Conservation (phyloP, 129 eudicot species). For the Arctium lappa region DNA sequence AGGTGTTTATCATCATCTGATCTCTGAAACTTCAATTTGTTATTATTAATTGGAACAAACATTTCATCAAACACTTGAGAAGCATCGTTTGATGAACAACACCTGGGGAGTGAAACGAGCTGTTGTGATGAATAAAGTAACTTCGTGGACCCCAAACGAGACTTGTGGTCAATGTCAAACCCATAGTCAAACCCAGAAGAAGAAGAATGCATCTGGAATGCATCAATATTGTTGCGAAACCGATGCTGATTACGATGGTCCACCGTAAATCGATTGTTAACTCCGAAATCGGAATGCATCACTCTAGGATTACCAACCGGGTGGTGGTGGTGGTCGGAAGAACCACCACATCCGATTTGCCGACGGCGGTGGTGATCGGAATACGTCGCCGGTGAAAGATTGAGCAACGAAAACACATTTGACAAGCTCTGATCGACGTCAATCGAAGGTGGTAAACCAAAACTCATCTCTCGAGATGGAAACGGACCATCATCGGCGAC, state of each 20-base stretch:
- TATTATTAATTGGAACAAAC: not conserved
- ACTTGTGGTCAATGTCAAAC: conserved; percentile 28
- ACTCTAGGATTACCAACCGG: not conserved
- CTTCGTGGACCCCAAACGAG: conserved; percentile 36
- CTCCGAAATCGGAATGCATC: conserved; percentile 13
- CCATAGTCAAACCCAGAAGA: conserved; percentile 1
- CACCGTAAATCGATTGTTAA: conserved; percentile 8
- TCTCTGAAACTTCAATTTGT: not conserved
- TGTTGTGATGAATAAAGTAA: not conserved
- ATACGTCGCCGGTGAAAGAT: conserved; percentile 13
- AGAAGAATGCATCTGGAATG: not conserved
- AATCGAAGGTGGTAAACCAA: not conserved
- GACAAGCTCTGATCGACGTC: conserved; percentile 27
- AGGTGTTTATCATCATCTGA: not conserved
- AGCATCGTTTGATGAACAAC: conserved; percentile 13
- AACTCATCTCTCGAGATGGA: not conserved
- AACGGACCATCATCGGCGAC: not conserved
- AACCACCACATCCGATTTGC: conserved; percentile 1
- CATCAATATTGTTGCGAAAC: not conserved
- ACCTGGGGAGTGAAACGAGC: not conserved
- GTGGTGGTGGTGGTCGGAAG: not conserved
- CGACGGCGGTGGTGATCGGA: not conserved
- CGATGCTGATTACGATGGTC: not conserved
- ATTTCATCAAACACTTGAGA: not conserved
- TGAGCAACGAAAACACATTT: conserved; percentile 22